Conservation (phyloP, 352 stramenopile species). For the Saprolegnia parasitica region DNA sequence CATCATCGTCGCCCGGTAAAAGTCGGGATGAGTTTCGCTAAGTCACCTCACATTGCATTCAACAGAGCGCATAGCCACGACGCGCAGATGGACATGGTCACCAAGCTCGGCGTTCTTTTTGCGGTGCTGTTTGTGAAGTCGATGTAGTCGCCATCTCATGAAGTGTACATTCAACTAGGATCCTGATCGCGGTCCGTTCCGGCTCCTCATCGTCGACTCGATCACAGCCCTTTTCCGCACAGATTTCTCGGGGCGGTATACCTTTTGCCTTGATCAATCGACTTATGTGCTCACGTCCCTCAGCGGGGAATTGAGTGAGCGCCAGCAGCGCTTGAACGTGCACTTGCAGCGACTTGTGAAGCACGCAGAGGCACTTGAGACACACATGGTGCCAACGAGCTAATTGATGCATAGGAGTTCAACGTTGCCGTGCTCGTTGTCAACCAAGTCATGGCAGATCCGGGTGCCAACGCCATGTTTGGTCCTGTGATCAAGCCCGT, state of each 20-base stretch:
- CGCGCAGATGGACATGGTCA: conserved; percentile 84
- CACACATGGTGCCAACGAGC: not conserved
- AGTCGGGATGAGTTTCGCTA: not conserved
- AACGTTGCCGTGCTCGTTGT: conserved; percentile 90
- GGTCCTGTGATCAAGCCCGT: conserved; percentile 79
- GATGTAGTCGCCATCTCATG: conserved; percentile 22
- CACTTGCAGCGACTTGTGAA: conserved; percentile 84
- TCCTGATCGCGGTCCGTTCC: conserved; percentile 65
- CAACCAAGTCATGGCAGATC: conserved; percentile 90
- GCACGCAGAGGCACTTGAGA: conserved; percentile 50
- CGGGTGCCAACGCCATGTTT: conserved; percentile 79
- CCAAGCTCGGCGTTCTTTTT: conserved; percentile 63
- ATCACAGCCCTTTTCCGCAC: conserved; percentile 88
- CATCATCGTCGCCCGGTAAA: conserved; percentile 85
- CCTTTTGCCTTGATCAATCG: not conserved
- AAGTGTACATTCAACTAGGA: conserved; percentile 34
- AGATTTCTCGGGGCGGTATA: conserved; percentile 77
- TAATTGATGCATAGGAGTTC: conserved; percentile 71
- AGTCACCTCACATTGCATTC: too few species aligned
- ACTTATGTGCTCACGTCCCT: conserved; percentile 9
- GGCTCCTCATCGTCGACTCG: conserved; percentile 86
- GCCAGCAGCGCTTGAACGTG: conserved; percentile 88
- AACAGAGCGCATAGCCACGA: conserved; percentile 81
- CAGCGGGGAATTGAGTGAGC: conserved; percentile 72
- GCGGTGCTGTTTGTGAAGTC: conserved; percentile 40